Evolutionary conservation across 768 basidiomycete genomes (phyloP), one percentile per base, ranked within the genome.

Genomic region (Suillus decipiens): DNA sequence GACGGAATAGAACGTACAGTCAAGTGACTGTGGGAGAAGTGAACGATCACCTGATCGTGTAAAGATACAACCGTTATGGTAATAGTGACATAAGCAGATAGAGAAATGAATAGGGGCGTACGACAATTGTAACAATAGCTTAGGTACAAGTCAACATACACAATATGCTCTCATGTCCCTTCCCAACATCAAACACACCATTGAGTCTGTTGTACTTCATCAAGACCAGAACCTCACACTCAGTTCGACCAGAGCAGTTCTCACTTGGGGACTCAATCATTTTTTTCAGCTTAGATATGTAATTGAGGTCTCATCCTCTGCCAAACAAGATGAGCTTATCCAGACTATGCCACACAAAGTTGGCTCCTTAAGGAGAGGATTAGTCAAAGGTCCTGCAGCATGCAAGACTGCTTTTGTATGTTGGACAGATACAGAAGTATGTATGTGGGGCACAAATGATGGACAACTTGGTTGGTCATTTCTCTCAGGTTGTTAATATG

Each of bases 151-250:
- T 2, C 84, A 90, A 45, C 90, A 95, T 69, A 94, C 90, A 14
- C 93, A 95, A 72, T 90, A 90, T 65, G 80, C 81, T 12, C 81
- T 95, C 36, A 83, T 83, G 45, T 85, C 88, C 1, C 73, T 92
- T 17, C 71, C 82, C 1, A 79, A 90, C 4, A 48, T 56, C 50
- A 76, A 84, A 1, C 79, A 86, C 43, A 77, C 78, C 0, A 82
- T 95, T 36, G 76, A 81, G 7, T 79, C 86, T 15, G 84, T 98
- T 31, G 93, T 95, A 0, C 80, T 95, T 8, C 96, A 93, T 12
- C 96, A 96, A 73, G 97, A 99, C 69, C 97, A 99, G 72, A 96
- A 96, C 0, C 84, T 99, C 34, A 90, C 87, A 1, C 78, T 99
- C 34, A 96, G 94, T 0, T 84, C 80, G 31, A 72, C 82, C 0